Percentiles rank a stretch among this genome's conserved stretches.
Evolutionary conservation across 1,139 yeast species (phyloP).

Genomic region (Yamadazyma trypodendri): DNA sequence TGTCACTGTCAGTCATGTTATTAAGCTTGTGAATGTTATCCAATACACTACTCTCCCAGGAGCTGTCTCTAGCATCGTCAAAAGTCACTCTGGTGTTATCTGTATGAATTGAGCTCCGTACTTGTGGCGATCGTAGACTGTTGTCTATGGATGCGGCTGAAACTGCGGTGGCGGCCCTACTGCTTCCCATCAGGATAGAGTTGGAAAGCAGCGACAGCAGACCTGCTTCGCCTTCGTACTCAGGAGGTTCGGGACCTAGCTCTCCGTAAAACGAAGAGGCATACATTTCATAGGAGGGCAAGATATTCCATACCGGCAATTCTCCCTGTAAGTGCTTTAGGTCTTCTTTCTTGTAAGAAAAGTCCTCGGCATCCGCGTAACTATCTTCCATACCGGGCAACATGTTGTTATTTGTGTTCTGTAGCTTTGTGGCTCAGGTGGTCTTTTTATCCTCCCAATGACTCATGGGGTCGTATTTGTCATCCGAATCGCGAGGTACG

Average conservation of each 20-base stretch:
- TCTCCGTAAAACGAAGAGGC: slow-evolving; percentile 8
- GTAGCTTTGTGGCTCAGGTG: too few species aligned
- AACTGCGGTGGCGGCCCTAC: too few species aligned
- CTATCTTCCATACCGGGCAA: slow-evolving; percentile 5
- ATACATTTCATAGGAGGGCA: slow-evolving; percentile 29
- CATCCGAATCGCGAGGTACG: too few species aligned
- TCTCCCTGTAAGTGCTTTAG: slow-evolving; percentile 10
- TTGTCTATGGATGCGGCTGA: too few species aligned
- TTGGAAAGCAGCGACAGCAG: neutral
- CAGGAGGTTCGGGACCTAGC: slow-evolving; percentile 15
- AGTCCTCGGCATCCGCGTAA: slow-evolving; percentile 8
- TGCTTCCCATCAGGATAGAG: too few species aligned
- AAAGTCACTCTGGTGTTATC: slow-evolving; percentile 13
- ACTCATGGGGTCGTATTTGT: too few species aligned
- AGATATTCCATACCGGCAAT: slow-evolving; percentile 27
- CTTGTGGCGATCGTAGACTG: too few species aligned
- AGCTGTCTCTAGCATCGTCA: slow-evolving; percentile 27
- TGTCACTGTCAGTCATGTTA: slow-evolving; percentile 31
- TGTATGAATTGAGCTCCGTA: too few species aligned
- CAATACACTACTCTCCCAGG: slow-evolving; percentile 40
- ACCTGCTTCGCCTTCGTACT: slow-evolving; percentile 10
- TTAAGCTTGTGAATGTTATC: slow-evolving; percentile 35
- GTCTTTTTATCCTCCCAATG: neutral
- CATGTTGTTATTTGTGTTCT: too few species aligned
- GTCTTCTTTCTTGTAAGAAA: slow-evolving; percentile 9